Evolutionary conservation across 192 early-diverging fungal species (phyloP).

Genomic region (Umbelopsis sp.): DNA sequence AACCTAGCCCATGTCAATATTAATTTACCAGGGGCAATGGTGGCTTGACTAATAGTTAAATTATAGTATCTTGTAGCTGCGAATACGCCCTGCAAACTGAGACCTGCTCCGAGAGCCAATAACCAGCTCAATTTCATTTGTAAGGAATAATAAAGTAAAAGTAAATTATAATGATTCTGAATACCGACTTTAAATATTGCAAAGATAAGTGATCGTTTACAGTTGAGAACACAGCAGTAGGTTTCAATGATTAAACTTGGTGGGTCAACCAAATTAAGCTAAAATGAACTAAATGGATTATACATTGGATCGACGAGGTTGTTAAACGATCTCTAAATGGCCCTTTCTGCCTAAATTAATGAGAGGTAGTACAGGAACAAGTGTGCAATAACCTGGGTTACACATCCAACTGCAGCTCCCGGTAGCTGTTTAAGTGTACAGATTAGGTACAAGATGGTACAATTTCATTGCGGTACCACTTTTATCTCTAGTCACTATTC

Average conservation of each 20-base stretch:
- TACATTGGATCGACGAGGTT: conserved; percentile 1
- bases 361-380: background rate
- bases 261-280: background rate
- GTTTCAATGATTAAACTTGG: too few relatives aligned
- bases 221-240: background rate
- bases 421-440: background rate
- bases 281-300: conserved; percentile 16
- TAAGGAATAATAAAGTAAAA: background rate
- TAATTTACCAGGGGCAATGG: conserved; percentile 8
- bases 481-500: background rate
- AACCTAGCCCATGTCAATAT: background rate
- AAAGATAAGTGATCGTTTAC: background rate
- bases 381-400: background rate
- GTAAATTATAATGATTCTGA: background rate
- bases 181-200: background rate
- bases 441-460: background rate
- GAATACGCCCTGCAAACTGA: background rate
- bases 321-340: background rate
- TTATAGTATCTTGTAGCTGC: background rate
- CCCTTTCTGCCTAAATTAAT: conserved; percentile 20
- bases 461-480: background rate
- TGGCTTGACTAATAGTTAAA: conserved; percentile 2
- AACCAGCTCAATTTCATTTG: conserved; percentile 8
- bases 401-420: conserved; percentile 13
- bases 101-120: conserved; percentile 1